Evolutionary conservation across 2,329 filamentous ascomycete genomes (phyloP), one percentile per base, ranked within the genome.

Genomic region (Davidsoniella australis): DNA sequence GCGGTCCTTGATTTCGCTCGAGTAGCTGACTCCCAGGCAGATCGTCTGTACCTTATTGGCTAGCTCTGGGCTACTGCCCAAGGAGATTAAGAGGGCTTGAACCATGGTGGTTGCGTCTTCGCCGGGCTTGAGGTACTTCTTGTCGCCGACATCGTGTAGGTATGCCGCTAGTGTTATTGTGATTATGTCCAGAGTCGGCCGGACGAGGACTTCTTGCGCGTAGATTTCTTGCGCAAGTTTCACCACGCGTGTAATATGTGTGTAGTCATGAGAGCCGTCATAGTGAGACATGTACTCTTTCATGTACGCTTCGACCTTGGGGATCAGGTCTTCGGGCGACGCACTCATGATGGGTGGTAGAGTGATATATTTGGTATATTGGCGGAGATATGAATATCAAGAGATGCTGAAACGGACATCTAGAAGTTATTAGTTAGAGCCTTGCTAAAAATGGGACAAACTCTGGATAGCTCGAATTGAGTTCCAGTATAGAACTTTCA

Each of bases 131-230:
- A 79, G 63, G 62, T 94, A 94, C 65, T 94, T 94, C 62, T 74
- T 78, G 66, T 94, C 88, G 53, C 84, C 85, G 16, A 94, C 80
- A 58, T 94, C 88, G 65, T 94, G 88, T n/a, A 89, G 72, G 4
- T 88, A 71, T 1, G 83, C 84, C 1, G 77, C 69, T 23, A 93
- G 76, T 24, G 76, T 75, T 55, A 91, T 69, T 23, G 78, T 63
- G 4, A 40, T 41, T 10, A 57, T 50, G 38, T 59, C 54, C 5
- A 61, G 57, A 4, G 44, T 40, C 17, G 54, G 18, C 38, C 14
- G 9, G 24, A 56, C 50, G 46, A 50, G 56, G 49, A 59, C 63
- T 48, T 78, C 73, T 39, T 63, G 61, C 45, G 68, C 59, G 51
- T 83, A 70, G 54, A 87, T 81, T 56, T 73, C 67, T 42, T 76